A percentile compares a stretch with the other conserved stretches of the same genome.
Evolutionary conservation across 768 basidiomycete genomes (phyloP).

Genomic region (Kwoniella europaea): DNA sequence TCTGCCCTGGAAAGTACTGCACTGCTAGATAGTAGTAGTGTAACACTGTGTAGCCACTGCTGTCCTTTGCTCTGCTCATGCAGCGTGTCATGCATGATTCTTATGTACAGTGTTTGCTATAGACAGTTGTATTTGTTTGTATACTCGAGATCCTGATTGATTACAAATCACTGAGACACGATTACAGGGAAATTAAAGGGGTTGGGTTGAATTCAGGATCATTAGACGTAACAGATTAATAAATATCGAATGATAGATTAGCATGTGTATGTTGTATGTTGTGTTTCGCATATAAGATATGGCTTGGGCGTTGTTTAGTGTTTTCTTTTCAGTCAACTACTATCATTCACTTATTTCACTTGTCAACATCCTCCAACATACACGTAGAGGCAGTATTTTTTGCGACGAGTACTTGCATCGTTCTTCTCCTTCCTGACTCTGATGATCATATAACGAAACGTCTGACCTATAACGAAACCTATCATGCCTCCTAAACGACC

Average conservation of each 20-base stretch:
- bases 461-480: neutral
- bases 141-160: neutral
- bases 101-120: neutral
- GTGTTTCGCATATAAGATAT: neutral
- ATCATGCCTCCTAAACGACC: conserved; percentile 47
- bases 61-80: no score
- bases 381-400: no score
- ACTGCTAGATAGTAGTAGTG: no score
- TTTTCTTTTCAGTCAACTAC: neutral
- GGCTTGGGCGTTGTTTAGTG: conserved; percentile 7
- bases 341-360: neutral
- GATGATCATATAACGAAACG: neutral
- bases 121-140: neutral
- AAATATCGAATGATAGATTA: neutral
- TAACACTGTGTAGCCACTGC: no score
- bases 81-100: no score
- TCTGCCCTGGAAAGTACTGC: no score
- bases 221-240: neutral
- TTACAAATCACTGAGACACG: neutral
- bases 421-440: no score
- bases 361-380: no score
- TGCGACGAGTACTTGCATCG: no score
- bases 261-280: neutral
- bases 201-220: conserved; percentile 3
- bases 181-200: neutral